Percentiles rank a stretch among this genome's conserved stretches.
Conservation (phyloP, 495 filamentous ascomycete species). For the Xylaria acuta region DNA sequence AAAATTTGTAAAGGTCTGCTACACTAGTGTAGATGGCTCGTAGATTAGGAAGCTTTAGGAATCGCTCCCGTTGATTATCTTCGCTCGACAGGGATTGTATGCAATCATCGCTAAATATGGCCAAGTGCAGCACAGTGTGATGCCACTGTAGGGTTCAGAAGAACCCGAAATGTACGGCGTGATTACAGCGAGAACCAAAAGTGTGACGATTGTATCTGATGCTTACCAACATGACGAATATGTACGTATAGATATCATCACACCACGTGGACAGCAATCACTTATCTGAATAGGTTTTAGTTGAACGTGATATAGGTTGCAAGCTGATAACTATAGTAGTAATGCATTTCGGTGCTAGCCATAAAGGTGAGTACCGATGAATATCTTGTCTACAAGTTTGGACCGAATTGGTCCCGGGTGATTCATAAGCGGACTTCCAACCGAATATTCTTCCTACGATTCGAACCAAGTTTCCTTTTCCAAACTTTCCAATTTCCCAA, state of each 20-base stretch:
- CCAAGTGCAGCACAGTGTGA: constrained; percentile 3
- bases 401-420: not conserved
- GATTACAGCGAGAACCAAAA: not conserved
- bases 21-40: not conserved
- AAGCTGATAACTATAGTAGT: not conserved
- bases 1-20: not conserved
- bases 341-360: not conserved
- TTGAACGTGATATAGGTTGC: not conserved
- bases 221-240: not conserved
- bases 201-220: not conserved
- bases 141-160: not conserved
- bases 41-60: not conserved
- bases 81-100: constrained; percentile 5
- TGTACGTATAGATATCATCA: not conserved
- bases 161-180: not conserved
- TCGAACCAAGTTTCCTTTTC: too few species aligned
- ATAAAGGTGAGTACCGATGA: not conserved
- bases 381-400: not conserved
- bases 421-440: not conserved
- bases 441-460: not conserved
- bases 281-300: not conserved
- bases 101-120: constrained; percentile 9
- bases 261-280: not conserved
- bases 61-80: not conserved
- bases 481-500: not conserved